Conservation (phyloP, 305 asterid genomes). For the Solanum chacoense region DNA sequence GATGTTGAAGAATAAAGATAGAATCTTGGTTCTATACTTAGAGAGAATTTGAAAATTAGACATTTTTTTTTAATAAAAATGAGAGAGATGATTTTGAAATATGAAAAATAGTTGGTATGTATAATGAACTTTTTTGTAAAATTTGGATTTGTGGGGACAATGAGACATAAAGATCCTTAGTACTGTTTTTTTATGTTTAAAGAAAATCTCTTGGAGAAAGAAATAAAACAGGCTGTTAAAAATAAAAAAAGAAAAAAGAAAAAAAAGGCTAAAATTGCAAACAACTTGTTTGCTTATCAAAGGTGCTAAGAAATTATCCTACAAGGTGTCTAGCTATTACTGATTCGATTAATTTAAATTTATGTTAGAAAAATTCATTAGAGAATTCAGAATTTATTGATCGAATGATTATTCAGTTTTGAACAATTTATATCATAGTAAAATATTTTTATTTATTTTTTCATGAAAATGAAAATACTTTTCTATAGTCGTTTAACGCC, state of each 20-base stretch:
- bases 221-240: not conserved
- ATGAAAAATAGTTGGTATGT: not conserved
- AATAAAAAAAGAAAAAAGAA: not conserved
- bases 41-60: not conserved
- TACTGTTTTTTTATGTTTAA: not conserved
- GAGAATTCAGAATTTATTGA: not conserved
- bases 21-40: conserved; percentile 1
- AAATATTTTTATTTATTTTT: not conserved
- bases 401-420: not conserved
- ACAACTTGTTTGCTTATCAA: not conserved
- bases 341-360: not conserved
- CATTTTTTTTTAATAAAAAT: not conserved
- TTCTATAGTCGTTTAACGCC: not conserved
- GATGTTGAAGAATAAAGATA: conserved; percentile 1
- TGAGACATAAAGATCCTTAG: not conserved
- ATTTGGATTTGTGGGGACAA: not conserved
- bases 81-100: not conserved
- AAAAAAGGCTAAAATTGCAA: not conserved
- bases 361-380: not conserved
- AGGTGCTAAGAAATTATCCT: not conserved
- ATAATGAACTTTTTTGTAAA: not conserved
- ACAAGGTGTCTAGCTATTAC: not conserved
- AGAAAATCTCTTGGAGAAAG: not conserved
- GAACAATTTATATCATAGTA: not conserved
- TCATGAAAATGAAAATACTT: not conserved